phyloP scores from a whole-genome alignment of 2,329 filamentous ascomycete species.

The Fusarium euwallaceae region DNA sequence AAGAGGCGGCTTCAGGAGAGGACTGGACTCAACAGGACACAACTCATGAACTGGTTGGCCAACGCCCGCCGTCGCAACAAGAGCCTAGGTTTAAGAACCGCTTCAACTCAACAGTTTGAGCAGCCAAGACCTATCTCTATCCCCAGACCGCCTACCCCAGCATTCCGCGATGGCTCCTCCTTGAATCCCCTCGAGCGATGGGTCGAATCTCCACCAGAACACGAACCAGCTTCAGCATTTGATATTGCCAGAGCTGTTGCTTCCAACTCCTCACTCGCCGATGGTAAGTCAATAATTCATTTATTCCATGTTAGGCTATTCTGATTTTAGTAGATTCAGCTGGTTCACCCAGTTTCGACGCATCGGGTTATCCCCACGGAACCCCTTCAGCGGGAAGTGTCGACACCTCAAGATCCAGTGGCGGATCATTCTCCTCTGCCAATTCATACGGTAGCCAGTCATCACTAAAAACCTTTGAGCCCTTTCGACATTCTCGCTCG shows the following conservation, averaged over 20 bases:
- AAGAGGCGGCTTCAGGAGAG: conserved; percentile 79
- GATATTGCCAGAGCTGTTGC: conserved; percentile 48
- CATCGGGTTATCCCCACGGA: conserved; percentile 54
- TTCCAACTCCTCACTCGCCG: conserved; percentile 33
- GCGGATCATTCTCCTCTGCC: conserved; percentile 56
- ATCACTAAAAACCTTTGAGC: conserved; percentile 54
- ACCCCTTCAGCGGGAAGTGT: conserved; percentile 67
- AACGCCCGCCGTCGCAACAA: conserved; percentile 86
- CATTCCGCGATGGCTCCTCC: not conserved
- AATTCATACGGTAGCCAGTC: conserved; percentile 65
- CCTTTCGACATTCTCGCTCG: conserved; percentile 56
- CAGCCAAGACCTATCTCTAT: conserved; percentile 65
- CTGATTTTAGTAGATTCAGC: conserved; percentile 61
- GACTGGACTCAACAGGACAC: conserved; percentile 81
- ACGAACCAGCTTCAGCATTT: conserved; percentile 48
- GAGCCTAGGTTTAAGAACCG: conserved; percentile 51
- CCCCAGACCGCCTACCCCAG: conserved; percentile 58
- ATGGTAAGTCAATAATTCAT: conserved; percentile 31
- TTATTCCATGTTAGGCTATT: not conserved
- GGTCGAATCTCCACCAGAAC: conserved; percentile 49
- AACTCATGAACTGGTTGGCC: conserved; percentile 90
- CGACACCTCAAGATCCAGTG: conserved; percentile 67
- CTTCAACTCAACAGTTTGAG: not conserved
- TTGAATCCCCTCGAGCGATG: conserved; percentile 50
- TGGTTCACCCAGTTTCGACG: conserved; percentile 61